Evolutionary conservation across 1,139 yeast species (phyloP).

Genomic region (Pichia sp.): DNA sequence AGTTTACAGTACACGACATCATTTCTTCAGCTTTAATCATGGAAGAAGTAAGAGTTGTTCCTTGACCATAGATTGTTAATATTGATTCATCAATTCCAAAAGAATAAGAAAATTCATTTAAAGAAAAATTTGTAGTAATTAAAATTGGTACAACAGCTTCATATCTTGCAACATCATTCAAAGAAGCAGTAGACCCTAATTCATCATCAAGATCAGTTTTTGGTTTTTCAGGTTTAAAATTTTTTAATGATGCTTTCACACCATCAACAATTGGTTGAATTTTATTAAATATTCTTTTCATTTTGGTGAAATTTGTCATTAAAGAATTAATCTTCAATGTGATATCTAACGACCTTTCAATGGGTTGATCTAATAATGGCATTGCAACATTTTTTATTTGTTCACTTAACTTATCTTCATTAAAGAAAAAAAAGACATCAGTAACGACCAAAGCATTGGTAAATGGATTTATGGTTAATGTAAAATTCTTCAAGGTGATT

Average conservation of each 20-base stretch:
- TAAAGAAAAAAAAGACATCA: slow-evolving; percentile 15
- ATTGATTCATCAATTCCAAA: slow-evolving; percentile 21
- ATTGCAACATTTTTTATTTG: slow-evolving; percentile 16
- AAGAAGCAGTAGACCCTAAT: slow-evolving; percentile 13
- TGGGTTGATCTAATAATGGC: slow-evolving; percentile 14
- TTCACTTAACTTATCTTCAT: slow-evolving; percentile 11
- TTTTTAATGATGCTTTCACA: neutral
- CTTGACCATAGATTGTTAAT: slow-evolving; percentile 18
- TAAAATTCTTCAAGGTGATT: slow-evolving; percentile 10
- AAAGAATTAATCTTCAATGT: slow-evolving; percentile 18
- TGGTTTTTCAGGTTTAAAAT: neutral
- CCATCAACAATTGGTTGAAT: slow-evolving; percentile 1
- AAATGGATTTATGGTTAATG: slow-evolving; percentile 21
- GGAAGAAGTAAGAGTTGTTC: slow-evolving; percentile 14
- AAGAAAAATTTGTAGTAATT: slow-evolving; percentile 18
- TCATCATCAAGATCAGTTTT: slow-evolving; percentile 4
- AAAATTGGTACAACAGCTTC: slow-evolving; percentile 14
- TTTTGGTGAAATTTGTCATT: slow-evolving; percentile 14
- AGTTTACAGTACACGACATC: slow-evolving; percentile 21
- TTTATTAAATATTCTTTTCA: slow-evolving; percentile 8
- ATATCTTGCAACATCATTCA: slow-evolving; percentile 11
- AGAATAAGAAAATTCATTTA: slow-evolving; percentile 18
- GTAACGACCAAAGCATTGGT: slow-evolving; percentile 18
- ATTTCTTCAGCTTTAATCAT: slow-evolving; percentile 16
- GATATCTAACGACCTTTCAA: slow-evolving; percentile 20